Base-by-base conservation (phyloP, 208 protist species). In the Angomonas ambiguus region DNA sequence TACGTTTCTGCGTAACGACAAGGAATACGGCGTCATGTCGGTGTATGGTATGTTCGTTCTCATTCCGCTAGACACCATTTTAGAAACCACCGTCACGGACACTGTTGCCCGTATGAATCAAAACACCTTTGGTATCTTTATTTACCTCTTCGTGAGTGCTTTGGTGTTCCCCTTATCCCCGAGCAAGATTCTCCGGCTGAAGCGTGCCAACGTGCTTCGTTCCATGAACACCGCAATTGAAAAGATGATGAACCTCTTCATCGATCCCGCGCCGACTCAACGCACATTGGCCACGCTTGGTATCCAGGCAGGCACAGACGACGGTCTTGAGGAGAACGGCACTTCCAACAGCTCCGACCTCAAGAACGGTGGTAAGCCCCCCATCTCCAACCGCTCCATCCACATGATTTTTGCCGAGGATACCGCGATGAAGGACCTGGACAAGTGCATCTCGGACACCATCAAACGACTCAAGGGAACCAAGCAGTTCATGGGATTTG, bases 81-180 rank as follows among this genome's bases (percentile, higher is more conserved):
- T 69, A 0, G 27, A 57, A 61, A 81, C 78, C 24, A 90, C 83
- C 35, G 72, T 86, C 6, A 72, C 74, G 24, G 83, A 91, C 65
- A 87, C 84, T 28, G 74, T 92, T n/a, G 34, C 72, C 49, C 84
- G 87, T 58, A 93, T 95, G 85, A 90, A 95, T 62, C 87, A 95
- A 67, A 93, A 90, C 76, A 95, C 90, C 13, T 91, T 93, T 66
- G 83, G 83, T 61, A 92, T 95, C 60, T 90, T 95, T 67, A 93
- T 95, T 66, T 95, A 95, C 82, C 72, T 92, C 31, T 76, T 88
- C 20, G 77, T 95, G 38, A 95, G 84, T 64, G 70, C 74, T 11
- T 32, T 87, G 22, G 49, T 95, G 10, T 77, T 95, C 45, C 90
- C 90, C 22, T 66, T 95, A 22, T 88, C 78, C 16, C 89, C 89